Base-by-base conservation (phyloP, 1,284 basidiomycete genomes). In the Ganoderma resinaceum region DNA sequence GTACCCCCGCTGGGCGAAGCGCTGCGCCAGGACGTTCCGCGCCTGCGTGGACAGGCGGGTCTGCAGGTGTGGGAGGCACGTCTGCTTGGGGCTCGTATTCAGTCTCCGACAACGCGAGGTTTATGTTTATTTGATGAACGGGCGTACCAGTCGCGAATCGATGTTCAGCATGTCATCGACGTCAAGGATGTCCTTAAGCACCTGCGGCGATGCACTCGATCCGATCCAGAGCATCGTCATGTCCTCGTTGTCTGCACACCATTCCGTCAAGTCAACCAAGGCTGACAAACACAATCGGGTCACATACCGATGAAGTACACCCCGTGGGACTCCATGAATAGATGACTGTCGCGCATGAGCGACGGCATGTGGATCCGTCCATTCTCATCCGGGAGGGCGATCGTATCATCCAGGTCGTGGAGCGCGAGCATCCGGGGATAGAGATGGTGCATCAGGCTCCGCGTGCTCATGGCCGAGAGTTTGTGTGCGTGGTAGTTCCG, bases 191-290 rank as follows among this genome's bases (percentile, higher is more conserved):
- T 99, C 97, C 61, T 87, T 83, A 8, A 99, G 81, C 62, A 99
- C 81, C 74, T 94, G 91, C 5, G 95, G 93, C 18, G 92, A 95
- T 7, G 91, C 92, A 53, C 90, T 90, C 9, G 85, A 82, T 8
- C 98, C 98, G 26, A 99, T 84, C 98, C 98, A 99, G 35, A 99
- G 82, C 71, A 99, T 91, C 79, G 91, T 91, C 63, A 88, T 82
- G 75, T 98, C 97, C 71, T 96, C 96, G 78, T 99, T 99, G 79
- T 97, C 96, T 96, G 78, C 57, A 70, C 62, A 42, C 62, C 1
- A 23, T 58, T 31, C 20, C 20, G 33, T 65, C 31, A 63, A 29
- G 18, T 4, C 35, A n/a, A n/a, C n/a, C n/a, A n/a, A 60, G 59
- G 49, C 16, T 40, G n/a, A 11, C 12, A 26, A 5, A 31, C 26